These are phyloP conservation scores for Mortierella sp. DNA, from an alignment of 371 early-diverging fungal species.

Conservation along the genomic window DNA sequence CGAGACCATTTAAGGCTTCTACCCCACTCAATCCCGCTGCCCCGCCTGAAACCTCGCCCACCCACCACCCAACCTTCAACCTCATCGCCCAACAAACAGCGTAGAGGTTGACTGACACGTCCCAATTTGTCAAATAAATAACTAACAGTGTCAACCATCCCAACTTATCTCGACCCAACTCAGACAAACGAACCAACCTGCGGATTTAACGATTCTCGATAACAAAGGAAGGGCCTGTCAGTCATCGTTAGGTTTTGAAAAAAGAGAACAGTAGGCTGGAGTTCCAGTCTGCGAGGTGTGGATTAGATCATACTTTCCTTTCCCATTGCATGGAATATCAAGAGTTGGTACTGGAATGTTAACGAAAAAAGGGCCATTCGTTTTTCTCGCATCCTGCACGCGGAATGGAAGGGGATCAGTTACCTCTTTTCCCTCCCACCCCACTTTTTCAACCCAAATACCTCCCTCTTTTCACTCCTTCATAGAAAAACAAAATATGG, in stretches of 20 bases:
- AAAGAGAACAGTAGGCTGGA: background rate
- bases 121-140: conserved; percentile 11
- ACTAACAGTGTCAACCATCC: background rate
- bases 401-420: background rate
- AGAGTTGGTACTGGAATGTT: background rate
- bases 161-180: background rate
- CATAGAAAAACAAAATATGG: background rate
- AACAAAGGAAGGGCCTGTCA: background rate
- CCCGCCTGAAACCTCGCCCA: background rate
- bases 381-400: background rate
- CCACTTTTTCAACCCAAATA: background rate
- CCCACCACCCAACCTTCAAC: background rate
- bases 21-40: background rate
- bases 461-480: too few relatives aligned
- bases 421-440: background rate
- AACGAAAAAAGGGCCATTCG: background rate
- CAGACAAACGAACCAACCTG: background rate
- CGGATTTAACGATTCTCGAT: background rate
- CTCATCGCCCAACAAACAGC: background rate
- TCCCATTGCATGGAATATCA: background rate
- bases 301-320: background rate
- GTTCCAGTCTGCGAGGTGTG: background rate
- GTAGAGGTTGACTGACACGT: background rate
- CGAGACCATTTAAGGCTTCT: background rate
- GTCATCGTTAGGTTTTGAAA: background rate